Conservation (phyloP, 75 land plant genomes). For the Pinus taeda region DNA sequence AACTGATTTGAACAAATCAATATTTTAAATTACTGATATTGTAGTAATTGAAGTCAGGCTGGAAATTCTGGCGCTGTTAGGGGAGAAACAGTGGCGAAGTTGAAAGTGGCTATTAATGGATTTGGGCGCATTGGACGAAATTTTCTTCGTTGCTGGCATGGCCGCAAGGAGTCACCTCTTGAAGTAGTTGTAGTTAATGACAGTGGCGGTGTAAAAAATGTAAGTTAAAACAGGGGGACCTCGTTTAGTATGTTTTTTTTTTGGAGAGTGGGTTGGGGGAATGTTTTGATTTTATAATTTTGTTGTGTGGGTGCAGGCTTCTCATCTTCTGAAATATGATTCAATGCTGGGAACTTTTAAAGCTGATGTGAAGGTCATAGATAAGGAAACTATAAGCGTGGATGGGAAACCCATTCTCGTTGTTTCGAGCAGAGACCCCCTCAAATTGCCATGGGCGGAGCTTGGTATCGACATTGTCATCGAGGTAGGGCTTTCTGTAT, state of each 20-base stretch:
- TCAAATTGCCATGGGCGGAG: conserved; percentile 86
- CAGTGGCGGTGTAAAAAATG: conserved; percentile 85
- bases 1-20: too few relatives aligned
- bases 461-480: conserved; percentile 88
- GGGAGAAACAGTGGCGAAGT: conserved; percentile 70
- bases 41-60: conserved; percentile 17
- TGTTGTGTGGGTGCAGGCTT: conserved; percentile 22
- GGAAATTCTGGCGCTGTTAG: conserved; percentile 29
- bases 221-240: conserved; percentile 17
- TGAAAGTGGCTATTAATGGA: conserved; percentile 92
- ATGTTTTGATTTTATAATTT: not conserved
- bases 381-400: conserved; percentile 55
- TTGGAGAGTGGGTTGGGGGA: not conserved
- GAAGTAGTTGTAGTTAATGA: conserved; percentile 83
- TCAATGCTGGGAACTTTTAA: conserved; percentile 84
- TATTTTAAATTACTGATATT: too few relatives aligned
- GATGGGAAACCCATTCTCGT: conserved; percentile 75
- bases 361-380: conserved; percentile 75
- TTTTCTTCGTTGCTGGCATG: conserved; percentile 96
- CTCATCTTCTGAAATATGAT: conserved; percentile 84
- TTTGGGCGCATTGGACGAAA: conserved; percentile 92
- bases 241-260: not conserved
- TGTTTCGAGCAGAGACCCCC: conserved; percentile 74
- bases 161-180: conserved; percentile 83
- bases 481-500: conserved; percentile 43